Percentiles rank a stretch among this genome's conserved stretches.
Conservation (phyloP, 345 rosid genomes). For the Pelargonium nanum region DNA sequence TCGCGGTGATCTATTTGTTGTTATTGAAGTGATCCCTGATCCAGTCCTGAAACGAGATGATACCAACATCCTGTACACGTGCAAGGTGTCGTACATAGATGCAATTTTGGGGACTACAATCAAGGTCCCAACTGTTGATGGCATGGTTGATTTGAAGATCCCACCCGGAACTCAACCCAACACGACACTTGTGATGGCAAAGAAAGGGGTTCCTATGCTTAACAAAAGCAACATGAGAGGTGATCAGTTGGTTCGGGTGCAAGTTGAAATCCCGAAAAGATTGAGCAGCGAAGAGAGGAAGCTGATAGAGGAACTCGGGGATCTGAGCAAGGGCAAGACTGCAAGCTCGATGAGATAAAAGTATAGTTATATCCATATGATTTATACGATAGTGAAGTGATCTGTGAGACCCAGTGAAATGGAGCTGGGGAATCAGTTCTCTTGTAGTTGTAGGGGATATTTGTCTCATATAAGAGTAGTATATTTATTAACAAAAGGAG, state of each 20-base stretch:
- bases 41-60: constrained; percentile 79
- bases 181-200: constrained; percentile 89
- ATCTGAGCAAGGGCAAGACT: constrained; percentile 75
- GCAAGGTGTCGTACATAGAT: constrained; percentile 81
- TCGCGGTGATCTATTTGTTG: constrained; percentile 78
- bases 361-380: too few relatives aligned
- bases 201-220: constrained; percentile 81
- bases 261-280: constrained; percentile 91
- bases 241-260: constrained; percentile 92
- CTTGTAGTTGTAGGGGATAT: background rate
- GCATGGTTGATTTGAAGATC: constrained; percentile 83
- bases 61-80: constrained; percentile 70
- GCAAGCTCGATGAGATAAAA: constrained; percentile 63
- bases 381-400: too few relatives aligned
- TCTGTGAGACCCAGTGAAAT: too few relatives aligned
- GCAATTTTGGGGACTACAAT: constrained; percentile 83
- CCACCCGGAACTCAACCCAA: constrained; percentile 93
- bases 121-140: constrained; percentile 92
- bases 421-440: too few relatives aligned
- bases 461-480: too few relatives aligned
- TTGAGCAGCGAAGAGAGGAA: constrained; percentile 79
- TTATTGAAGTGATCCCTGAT: constrained; percentile 77
- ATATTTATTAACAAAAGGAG: background rate
- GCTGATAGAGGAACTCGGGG: constrained; percentile 82
- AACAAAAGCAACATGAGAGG: constrained; percentile 89